Conservation (phyloP, 2,329 filamentous ascomycete species). For the Metarhizium guizhouense region DNA sequence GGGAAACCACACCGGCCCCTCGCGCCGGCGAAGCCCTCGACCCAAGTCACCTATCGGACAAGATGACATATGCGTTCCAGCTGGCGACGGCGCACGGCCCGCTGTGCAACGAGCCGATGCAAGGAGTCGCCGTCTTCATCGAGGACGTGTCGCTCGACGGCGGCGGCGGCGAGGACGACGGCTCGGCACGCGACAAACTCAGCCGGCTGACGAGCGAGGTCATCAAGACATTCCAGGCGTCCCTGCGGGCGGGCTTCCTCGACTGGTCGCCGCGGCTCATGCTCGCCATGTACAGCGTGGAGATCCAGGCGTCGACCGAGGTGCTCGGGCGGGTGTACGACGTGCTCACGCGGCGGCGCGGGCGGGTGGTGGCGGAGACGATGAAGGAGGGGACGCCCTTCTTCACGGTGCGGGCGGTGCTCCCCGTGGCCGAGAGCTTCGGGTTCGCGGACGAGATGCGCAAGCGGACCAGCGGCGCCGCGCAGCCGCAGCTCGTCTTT, state of each 20-base stretch:
- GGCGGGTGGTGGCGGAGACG: constrained; percentile 78
- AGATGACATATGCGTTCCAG: constrained; percentile 89
- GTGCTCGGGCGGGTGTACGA: constrained; percentile 93
- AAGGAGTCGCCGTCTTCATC: constrained; percentile 84
- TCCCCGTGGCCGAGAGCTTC: constrained; percentile 92
- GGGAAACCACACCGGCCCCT: constrained; percentile 17
- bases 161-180: constrained; percentile 41
- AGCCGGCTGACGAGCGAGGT: constrained; percentile 85
- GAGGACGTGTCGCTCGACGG: constrained; percentile 64
- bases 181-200: constrained; percentile 55
- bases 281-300: constrained; percentile 95
- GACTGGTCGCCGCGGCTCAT: constrained; percentile 96
- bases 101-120: constrained; percentile 84
- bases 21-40: constrained; percentile 41
- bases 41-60: constrained; percentile 71
- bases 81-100: constrained; percentile 82
- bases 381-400: constrained; percentile 95
- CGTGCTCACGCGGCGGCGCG: constrained; percentile 90
- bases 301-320: constrained; percentile 94
- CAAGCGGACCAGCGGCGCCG: constrained; percentile 83
- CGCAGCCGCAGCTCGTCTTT: constrained; percentile 88
- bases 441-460: constrained; percentile 95
- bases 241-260: constrained; percentile 77
- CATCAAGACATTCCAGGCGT: constrained; percentile 78
- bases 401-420: constrained; percentile 81